Evolutionary conservation across 140 eudicot genomes (phyloP).

Genomic region (Cichorium intybus): DNA sequence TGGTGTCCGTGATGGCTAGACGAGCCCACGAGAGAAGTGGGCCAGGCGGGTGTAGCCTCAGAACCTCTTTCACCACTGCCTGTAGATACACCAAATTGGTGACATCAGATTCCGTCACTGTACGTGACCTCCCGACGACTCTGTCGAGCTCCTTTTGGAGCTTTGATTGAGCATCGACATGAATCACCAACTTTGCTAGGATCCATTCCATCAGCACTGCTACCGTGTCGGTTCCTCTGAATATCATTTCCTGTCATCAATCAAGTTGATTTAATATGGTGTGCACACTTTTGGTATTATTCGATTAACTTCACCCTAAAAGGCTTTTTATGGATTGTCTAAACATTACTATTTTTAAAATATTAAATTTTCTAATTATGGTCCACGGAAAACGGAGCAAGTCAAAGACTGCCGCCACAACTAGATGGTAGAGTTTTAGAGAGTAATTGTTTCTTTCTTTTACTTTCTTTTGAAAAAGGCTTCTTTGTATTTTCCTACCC

Average conservation of each 20-base stretch:
- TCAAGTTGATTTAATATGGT: neutral
- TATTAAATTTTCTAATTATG: slow-evolving; percentile 6
- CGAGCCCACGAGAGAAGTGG: slow-evolving; percentile 94
- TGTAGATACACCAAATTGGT: slow-evolving; percentile 51
- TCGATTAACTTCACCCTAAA: neutral
- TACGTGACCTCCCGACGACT: slow-evolving; percentile 81
- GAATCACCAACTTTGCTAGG: slow-evolving; percentile 72
- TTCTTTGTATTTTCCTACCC: slow-evolving; percentile 30
- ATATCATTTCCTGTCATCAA: slow-evolving; percentile 73
- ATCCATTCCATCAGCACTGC: slow-evolving; percentile 95
- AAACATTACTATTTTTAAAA: slow-evolving; percentile 3
- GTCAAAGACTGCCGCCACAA: slow-evolving; percentile 13
- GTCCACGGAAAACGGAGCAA: neutral
- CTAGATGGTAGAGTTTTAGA: neutral
- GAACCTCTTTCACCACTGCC: slow-evolving; percentile 81
- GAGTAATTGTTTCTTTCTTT: neutral
- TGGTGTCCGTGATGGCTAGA: slow-evolving; percentile 51
- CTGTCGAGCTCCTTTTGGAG: slow-evolving; percentile 70
- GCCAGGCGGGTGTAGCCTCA: slow-evolving; percentile 90
- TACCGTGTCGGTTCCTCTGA: slow-evolving; percentile 87
- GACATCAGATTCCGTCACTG: slow-evolving; percentile 58
- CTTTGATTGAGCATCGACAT: slow-evolving; percentile 63
- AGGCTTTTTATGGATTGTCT: neutral
- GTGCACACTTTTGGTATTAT: neutral
- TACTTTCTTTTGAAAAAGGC: slow-evolving; percentile 1